Base-by-base conservation (phyloP, 306 rosid species). In the Vigna reflexopilosa region DNA sequence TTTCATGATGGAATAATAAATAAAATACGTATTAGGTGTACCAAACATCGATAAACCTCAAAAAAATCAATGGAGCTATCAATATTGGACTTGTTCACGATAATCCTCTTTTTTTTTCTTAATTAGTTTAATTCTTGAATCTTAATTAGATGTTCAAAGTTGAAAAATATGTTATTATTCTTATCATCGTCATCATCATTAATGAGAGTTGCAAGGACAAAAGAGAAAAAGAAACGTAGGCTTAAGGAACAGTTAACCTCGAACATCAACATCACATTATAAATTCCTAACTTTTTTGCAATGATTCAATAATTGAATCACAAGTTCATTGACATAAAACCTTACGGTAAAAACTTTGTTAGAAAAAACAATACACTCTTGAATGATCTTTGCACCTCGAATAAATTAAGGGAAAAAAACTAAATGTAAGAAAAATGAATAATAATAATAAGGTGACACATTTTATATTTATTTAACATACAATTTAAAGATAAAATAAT, bases 11-110 rank as follows among this genome's bases (percentile, higher is more conserved):
- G 1, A 30, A 30, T 61, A 30, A 61, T 1, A 57, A 24, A 45
- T 2, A 45, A 61, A 59, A 61, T 30, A 61, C 2, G 67, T 15
- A 61, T 61, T 61, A 32, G 67, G 67, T 61, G 67, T 61, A 61
- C 11, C 67, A 30, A 61, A 32, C 67, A 30, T 61, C 15, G 6
- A 30, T 61, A 59, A 56, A 5, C 9, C 66, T 13, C 4, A 13
- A 59, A 58, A 8, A 17, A 1, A 28, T 59, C 4, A 28, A 36
- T 7, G 42, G 6, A 36, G 42, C 42, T 36, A 36, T 36, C 42
- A 59, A 34, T 54, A 54, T 54, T 54, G 59, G 24, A 54, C 59
- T 14, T 49, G 16, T 0, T 15, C 24, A 48, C 17, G 4, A 48
- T 48, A 14, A 14, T 48, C 52, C 17, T 50, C 55, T 50, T 50